A percentile compares a stretch with the other conserved stretches of the same genome.
Conservation (phyloP, 257 asterid species). For the Nicotiana tomentosiformis region DNA sequence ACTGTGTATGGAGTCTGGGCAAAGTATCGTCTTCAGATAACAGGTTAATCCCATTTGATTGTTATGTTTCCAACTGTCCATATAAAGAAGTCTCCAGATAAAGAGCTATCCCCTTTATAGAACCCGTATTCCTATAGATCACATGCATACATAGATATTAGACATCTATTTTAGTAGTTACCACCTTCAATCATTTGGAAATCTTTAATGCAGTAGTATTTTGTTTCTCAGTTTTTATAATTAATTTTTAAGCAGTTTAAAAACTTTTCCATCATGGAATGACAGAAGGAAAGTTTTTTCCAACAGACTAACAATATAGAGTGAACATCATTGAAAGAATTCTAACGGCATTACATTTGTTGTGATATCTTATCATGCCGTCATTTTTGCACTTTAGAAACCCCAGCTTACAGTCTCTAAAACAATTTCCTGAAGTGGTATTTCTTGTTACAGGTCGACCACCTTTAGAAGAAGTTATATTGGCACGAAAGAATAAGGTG, state of each 20-base stretch:
- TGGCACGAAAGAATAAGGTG: constrained; percentile 72
- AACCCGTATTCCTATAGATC: neutral
- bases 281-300: neutral
- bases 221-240: neutral
- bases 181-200: neutral
- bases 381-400: neutral
- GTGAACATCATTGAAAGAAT: neutral
- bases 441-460: constrained; percentile 60
- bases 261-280: neutral
- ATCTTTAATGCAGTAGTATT: neutral
- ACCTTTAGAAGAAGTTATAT: constrained; percentile 72
- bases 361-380: neutral
- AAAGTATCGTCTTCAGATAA: constrained; percentile 76
- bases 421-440: neutral
- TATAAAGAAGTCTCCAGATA: too few relatives aligned
- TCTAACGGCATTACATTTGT: neutral
- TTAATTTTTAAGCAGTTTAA: neutral
- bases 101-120: neutral
- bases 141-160: neutral
- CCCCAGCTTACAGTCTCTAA: neutral
- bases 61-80: neutral
- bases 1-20: constrained; percentile 83
- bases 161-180: neutral
- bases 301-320: neutral
- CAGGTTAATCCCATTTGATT: constrained; percentile 37